Base-by-base conservation (phyloP, 2,329 filamentous ascomycete species). In the Ascochyta rabiei region DNA sequence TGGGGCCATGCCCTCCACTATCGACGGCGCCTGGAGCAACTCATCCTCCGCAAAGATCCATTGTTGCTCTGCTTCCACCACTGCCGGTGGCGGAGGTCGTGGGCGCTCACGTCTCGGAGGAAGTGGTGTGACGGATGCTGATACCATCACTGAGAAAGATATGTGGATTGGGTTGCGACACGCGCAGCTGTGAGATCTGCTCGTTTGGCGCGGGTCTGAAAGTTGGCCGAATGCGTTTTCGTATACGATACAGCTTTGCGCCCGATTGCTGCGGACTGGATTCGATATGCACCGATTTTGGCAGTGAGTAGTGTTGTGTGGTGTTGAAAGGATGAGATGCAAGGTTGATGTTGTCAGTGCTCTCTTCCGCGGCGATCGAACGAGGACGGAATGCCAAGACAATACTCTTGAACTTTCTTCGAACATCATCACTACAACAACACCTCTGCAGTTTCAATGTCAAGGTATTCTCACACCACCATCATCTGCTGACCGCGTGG, bases 41-140 rank as follows among this genome's bases (percentile, higher is more conserved):
- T 99, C 95, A 42, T 91, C 87, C 40, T 89, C 83, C 13, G 88
- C 90, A 73, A 97, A 98, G 50, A 91, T 83, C 95, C 95, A 99
- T 81, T 98, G 93, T 62, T 80, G 77, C 69, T 87, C 84, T 37
- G 80, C 77, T 57, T 82, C 80, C 41, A 79, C 76, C 46, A 86
- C 77, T 44, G 85, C 78, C 4, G 76, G 72, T 34, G 77, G 71
- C 6, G 73, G 75, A 10, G 70, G 70, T 21, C 69, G 63, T 4
- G 72, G 72, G n/a, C 63, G 70, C 47, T 74, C 71, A 48, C 68
- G 69, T 35, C 65, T 61, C 24, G 59, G 60, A 35, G 57, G 57
- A 26, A 56, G 53, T 26, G 66, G 44, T 46, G 53, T 63, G 39
- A 47, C 38, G 30, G 66, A 59, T 21, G 66, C 64, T 19, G 71